Evolutionary conservation across 345 rosid genomes (phyloP).

Genomic region (Alliaria petiolata): DNA sequence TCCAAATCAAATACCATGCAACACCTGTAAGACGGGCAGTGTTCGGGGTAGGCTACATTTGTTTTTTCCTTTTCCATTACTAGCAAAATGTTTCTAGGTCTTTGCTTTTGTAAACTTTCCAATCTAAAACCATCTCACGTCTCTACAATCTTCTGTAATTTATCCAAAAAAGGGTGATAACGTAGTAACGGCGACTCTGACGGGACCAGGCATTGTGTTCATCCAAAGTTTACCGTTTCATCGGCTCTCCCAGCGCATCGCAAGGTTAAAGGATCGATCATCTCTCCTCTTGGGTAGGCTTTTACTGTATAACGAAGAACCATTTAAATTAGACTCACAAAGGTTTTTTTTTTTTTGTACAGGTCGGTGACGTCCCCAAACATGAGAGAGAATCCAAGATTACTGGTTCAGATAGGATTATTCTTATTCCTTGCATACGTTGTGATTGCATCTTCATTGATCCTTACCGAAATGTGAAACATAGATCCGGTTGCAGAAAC

Average conservation of each 20-base stretch:
- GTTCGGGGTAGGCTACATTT: constrained; percentile 62
- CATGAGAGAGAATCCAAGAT: constrained; percentile 97
- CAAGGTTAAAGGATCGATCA: constrained; percentile 51
- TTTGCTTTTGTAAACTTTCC: not conserved
- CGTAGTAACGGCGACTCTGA: constrained; percentile 70
- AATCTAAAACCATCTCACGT: not conserved
- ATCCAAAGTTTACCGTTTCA: constrained; percentile 95
- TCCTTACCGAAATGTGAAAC: constrained; percentile 84
- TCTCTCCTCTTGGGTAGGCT: not conserved
- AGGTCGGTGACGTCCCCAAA: constrained; percentile 99
- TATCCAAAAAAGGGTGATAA: constrained; percentile 76
- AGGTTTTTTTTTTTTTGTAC: constrained; percentile 19
- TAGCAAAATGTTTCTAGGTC: not conserved
- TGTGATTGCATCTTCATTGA: constrained; percentile 88
- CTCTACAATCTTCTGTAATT: not conserved
- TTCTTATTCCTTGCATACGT: constrained; percentile 90
- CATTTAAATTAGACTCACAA: not conserved
- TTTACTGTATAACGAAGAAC: not conserved
- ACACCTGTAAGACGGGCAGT: constrained; percentile 72
- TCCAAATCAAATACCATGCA: constrained; percentile 83
- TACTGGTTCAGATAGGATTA: constrained; percentile 77
- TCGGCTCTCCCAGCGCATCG: constrained; percentile 83
- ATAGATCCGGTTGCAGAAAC: not conserved
- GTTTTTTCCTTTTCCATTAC: not conserved
- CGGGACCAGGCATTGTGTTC: constrained; percentile 98